These are phyloP conservation scores for Pistacia vera DNA, from an alignment of 345 rosid genomes.

Conservation along the genomic window DNA sequence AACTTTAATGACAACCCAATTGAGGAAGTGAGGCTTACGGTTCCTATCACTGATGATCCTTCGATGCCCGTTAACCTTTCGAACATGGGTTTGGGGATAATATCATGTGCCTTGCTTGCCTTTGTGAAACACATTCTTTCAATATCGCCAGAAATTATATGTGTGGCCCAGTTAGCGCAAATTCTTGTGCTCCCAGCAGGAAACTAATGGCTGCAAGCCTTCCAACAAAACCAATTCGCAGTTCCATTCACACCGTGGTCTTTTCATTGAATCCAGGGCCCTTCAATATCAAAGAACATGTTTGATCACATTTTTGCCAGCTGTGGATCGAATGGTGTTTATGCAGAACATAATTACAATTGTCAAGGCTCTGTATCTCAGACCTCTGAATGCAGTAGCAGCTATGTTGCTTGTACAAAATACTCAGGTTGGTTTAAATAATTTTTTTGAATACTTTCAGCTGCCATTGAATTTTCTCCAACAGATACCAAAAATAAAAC, in stretches of 20 bases:
- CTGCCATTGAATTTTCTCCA: background rate
- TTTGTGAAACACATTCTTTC: conserved; percentile 62
- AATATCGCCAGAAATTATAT: conserved; percentile 48
- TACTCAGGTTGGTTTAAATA: conserved; percentile 36
- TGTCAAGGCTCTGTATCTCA: conserved; percentile 55
- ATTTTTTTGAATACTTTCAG: background rate
- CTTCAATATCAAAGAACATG: conserved; percentile 59
- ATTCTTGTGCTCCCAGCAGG: conserved; percentile 56
- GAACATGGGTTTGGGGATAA: conserved; percentile 58
- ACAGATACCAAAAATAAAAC: background rate
- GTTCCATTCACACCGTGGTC: conserved; percentile 44
- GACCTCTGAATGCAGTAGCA: conserved; percentile 15
- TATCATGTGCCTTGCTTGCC: conserved; percentile 52
- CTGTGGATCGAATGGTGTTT: conserved; percentile 46
- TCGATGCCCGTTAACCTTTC: conserved; percentile 44
- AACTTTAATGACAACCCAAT: conserved; percentile 57
- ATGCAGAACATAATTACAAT: conserved; percentile 47
- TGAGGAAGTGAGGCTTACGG: conserved; percentile 61
- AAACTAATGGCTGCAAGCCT: conserved; percentile 54
- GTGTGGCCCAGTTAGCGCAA: conserved; percentile 38
- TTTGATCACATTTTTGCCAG: conserved; percentile 59
- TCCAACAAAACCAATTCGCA: conserved; percentile 30
- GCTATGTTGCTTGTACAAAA: conserved; percentile 40
- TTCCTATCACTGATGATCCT: conserved; percentile 59
- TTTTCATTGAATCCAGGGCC: conserved; percentile 63